These are phyloP conservation scores for Irpex sp. DNA, from an alignment of 1,284 basidiomycete species.

Conservation along the genomic window DNA sequence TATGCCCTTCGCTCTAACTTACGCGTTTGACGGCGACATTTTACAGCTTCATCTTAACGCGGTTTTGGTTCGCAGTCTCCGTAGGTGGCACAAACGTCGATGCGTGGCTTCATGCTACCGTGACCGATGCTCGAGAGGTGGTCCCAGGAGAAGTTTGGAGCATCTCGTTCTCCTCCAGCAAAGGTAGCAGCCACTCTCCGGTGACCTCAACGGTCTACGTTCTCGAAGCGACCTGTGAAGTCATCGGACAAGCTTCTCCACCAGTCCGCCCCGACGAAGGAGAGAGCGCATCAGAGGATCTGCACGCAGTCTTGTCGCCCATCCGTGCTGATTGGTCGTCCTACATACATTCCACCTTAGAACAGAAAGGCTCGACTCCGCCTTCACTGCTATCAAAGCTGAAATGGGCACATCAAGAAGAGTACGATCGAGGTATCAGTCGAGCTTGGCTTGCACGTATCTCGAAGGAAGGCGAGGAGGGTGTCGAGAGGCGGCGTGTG, in stretches of 20 bases:
- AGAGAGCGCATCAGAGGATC: not conserved
- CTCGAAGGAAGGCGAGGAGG: constrained; percentile 39
- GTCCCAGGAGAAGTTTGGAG: constrained; percentile 59
- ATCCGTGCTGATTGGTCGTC: constrained; percentile 63
- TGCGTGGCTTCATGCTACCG: constrained; percentile 31
- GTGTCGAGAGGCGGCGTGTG: constrained; percentile 39
- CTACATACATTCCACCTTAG: constrained; percentile 39
- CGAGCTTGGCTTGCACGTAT: constrained; percentile 53
- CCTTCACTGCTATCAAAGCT: constrained; percentile 19
- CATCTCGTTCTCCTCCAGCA: constrained; percentile 30
- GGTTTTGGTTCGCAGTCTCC: constrained; percentile 60
- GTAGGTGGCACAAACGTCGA: constrained; percentile 33
- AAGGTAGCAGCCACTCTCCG: not conserved
- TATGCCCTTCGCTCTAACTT: not conserved
- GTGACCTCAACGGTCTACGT: constrained; percentile 42
- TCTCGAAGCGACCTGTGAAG: constrained; percentile 67
- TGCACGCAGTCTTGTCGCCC: not conserved
- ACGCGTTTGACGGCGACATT: not conserved
- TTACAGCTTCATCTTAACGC: constrained; percentile 56
- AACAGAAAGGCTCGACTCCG: not conserved
- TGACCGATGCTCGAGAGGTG: constrained; percentile 47
- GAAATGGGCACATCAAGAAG: constrained; percentile 64
- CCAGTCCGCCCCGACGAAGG: not conserved
- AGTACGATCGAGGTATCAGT: constrained; percentile 66
- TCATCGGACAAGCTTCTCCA: constrained; percentile 42